Evolutionary conservation across 2,329 filamentous ascomycete genomes (phyloP).

Genomic region (Bipolaris zeicola): DNA sequence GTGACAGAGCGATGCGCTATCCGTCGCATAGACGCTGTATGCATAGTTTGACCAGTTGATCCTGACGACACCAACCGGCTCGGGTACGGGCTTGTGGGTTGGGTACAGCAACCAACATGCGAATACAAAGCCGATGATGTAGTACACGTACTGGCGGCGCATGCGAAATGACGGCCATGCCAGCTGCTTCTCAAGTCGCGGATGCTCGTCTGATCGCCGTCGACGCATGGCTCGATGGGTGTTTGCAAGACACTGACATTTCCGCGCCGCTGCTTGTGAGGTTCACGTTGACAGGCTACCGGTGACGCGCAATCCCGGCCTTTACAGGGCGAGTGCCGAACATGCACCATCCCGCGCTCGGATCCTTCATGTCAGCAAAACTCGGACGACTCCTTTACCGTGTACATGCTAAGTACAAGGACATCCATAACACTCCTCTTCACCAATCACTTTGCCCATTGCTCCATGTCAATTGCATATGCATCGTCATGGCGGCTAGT

Average conservation of each 20-base stretch:
- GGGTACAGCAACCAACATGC: slow-evolving; percentile 39
- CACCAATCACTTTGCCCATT: too few relatives aligned
- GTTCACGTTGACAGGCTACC: background rate
- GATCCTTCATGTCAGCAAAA: background rate
- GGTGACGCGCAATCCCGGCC: slow-evolving; percentile 13
- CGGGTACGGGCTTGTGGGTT: slow-evolving; percentile 9
- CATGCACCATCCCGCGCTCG: background rate
- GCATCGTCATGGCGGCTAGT: background rate
- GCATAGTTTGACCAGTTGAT: slow-evolving; percentile 51
- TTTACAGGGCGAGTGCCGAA: slow-evolving; percentile 1
- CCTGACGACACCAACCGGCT: slow-evolving; percentile 12
- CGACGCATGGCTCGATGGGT: slow-evolving; percentile 37
- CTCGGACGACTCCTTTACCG: too few relatives aligned
- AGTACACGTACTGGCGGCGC: slow-evolving; percentile 39
- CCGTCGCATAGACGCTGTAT: slow-evolving; percentile 53
- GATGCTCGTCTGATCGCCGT: slow-evolving; percentile 44
- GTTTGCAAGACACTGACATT: slow-evolving; percentile 13
- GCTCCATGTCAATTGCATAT: background rate
- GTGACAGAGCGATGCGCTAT: slow-evolving; percentile 52
- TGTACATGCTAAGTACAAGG: too few relatives aligned
- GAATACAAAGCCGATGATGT: slow-evolving; percentile 34
- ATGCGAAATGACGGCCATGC: slow-evolving; percentile 23
- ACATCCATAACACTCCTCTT: too few relatives aligned
- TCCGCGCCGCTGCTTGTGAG: slow-evolving; percentile 1
- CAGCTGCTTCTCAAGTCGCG: slow-evolving; percentile 32